Percentiles rank a stretch among this genome's conserved stretches.
phyloP scores from a whole-genome alignment of 2,329 filamentous ascomycete species.

The Fusarium fujikuroi region DNA sequence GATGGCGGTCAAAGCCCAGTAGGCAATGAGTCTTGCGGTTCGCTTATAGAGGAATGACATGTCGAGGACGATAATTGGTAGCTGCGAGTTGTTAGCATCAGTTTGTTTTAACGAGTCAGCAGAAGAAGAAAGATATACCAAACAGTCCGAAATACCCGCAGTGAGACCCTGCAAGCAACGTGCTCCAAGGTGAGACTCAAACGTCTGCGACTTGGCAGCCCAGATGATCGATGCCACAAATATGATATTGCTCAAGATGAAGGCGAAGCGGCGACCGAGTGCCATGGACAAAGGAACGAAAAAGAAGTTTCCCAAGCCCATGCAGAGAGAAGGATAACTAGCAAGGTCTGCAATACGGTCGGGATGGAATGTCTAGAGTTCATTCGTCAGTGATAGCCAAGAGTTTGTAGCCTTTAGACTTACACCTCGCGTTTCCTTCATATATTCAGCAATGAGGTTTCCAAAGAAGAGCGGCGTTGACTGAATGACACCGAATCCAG shows the following conservation, averaged over 20 bases:
- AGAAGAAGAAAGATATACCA: neutral
- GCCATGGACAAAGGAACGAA: neutral
- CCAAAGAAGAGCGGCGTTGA: neutral
- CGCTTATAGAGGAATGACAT: neutral
- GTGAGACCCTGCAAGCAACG: neutral
- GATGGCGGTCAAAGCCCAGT: neutral
- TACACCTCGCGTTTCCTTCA: neutral
- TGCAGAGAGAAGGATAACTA: neutral
- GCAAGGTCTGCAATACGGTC: neutral
- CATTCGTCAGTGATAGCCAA: neutral
- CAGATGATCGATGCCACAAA: neutral
- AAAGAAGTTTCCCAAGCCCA: neutral
- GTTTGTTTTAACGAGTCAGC: accelerated
- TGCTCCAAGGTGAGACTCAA: neutral
- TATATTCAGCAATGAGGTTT: neutral
- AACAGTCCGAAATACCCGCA: neutral
- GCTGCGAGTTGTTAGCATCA: neutral
- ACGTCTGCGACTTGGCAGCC: neutral
- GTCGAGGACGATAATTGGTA: neutral
- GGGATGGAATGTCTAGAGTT: neutral
- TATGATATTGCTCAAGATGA: neutral
- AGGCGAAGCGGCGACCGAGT: neutral
- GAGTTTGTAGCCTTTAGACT: accelerated
- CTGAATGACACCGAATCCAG: neutral
- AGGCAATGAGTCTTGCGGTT: neutral